Conservation (phyloP, 805 yeast species). For the Yarrowia bubula region DNA sequence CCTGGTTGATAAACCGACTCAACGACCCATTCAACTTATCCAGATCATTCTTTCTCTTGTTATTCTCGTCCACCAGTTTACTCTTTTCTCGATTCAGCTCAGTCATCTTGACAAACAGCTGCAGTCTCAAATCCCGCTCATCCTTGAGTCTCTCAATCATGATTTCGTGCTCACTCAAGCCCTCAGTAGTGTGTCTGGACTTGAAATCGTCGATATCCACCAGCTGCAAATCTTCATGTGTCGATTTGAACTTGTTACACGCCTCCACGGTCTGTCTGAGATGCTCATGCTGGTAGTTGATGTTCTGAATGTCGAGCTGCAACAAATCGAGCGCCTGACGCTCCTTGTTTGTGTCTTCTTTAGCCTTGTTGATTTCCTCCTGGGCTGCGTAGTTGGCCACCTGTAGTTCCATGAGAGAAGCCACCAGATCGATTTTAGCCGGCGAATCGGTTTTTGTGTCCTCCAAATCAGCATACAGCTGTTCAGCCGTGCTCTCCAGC, state of each 20-base stretch:
- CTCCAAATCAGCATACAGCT: neutral
- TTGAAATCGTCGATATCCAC: constrained; percentile 7
- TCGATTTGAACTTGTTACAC: constrained; percentile 28
- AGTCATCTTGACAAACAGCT: constrained; percentile 32
- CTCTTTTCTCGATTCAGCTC: constrained; percentile 29
- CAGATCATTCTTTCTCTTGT: constrained; percentile 30
- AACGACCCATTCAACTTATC: constrained; percentile 19
- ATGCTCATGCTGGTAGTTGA: constrained; percentile 34
- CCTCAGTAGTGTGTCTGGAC: constrained; percentile 28
- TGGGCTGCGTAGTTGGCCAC: constrained; percentile 31
- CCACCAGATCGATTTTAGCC: constrained; percentile 25
- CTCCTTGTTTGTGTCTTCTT: constrained; percentile 30
- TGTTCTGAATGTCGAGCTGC: constrained; percentile 34
- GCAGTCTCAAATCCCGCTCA: constrained; percentile 33
- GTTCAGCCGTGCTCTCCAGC: constrained; percentile 12
- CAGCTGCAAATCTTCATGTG: constrained; percentile 24
- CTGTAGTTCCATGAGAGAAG: constrained; percentile 30
- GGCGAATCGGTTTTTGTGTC: neutral
- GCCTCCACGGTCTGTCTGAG: constrained; percentile 32
- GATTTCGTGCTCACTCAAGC: constrained; percentile 28
- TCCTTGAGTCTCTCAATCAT: constrained; percentile 34
- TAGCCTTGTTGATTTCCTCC: constrained; percentile 28
- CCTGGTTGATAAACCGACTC: constrained; percentile 9
- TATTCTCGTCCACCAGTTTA: constrained; percentile 27
- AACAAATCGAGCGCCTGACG: constrained; percentile 31